These are phyloP conservation scores for Penicillium crustosum DNA, from an alignment of 2,329 filamentous ascomycete species.

Conservation along the genomic window DNA sequence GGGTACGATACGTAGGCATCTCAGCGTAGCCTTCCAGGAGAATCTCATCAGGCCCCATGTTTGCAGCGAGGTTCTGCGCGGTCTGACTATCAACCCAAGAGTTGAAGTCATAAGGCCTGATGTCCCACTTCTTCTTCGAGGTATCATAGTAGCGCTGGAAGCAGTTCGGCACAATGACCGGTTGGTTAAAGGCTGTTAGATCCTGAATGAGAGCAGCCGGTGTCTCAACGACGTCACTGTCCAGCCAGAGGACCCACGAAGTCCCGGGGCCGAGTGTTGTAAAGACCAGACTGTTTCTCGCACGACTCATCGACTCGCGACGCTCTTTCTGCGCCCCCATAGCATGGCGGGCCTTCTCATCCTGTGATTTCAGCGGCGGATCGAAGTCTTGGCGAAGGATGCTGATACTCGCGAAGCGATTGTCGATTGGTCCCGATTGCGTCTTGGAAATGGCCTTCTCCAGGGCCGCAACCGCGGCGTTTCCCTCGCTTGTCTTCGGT, in stretches of 20 bases:
- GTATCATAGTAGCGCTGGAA: conserved; percentile 83
- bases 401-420: conserved; percentile 87
- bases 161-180: conserved; percentile 94
- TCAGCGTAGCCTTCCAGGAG: conserved; percentile 90
- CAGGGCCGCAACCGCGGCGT: conserved; percentile 76
- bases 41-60: conserved; percentile 89
- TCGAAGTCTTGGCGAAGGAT: conserved; percentile 96
- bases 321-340: conserved; percentile 84
- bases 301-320: conserved; percentile 86
- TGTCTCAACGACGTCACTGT: conserved; percentile 87
- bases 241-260: conserved; percentile 96
- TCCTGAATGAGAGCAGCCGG: conserved; percentile 86
- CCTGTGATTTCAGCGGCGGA: conserved; percentile 73
- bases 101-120: conserved; percentile 94
- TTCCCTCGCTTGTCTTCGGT: conserved; percentile 89
- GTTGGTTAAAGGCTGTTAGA: conserved; percentile 79
- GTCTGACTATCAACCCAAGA: conserved; percentile 90
- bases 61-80: conserved; percentile 70
- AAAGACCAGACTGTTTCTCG: conserved; percentile 91
- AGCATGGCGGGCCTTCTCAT: conserved; percentile 87
- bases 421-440: conserved; percentile 75
- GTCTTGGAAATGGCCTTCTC: conserved; percentile 84
- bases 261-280: conserved; percentile 88
- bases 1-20: conserved; percentile 83
- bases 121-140: conserved; percentile 66